Base-by-base conservation (phyloP, 2,329 filamentous ascomycete species). In the Fusarium stilboides region DNA sequence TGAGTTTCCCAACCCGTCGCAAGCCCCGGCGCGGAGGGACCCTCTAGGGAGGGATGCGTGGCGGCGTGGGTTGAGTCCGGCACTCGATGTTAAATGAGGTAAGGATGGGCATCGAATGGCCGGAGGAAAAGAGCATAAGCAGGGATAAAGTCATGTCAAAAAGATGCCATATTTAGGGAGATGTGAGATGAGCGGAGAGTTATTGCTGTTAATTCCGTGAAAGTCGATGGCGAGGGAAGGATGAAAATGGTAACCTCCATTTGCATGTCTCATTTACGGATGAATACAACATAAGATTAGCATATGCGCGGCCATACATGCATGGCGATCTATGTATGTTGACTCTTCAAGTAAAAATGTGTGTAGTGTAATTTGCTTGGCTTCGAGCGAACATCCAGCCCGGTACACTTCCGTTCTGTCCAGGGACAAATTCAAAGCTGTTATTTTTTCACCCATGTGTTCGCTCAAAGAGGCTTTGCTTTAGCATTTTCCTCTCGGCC, bases 11-110 rank as follows among this genome's bases (percentile, higher is more conserved):
- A 69, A 58, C 45, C 62, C 20, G 50, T 58, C 43, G 19, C 52
- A 46, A 62, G 42, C 50, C 36, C 60, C 51, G 55, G 51, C 44
- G 60, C 61, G 63, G 51, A 61, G 51, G 36, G 33, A 68, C 62
- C 58, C 54, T 58, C 46, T 62, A 65, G 50, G 69, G 58, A 65
- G 50, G 69, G 58, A 64, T 70, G 65, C 49, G 47, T 68, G 66
- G 69, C 53, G 56, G 49, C 58, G 54, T 65, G 51, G 46, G 59
- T 60, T 57, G 45, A 50, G 54, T 26, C 50, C 63, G 55, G 54
- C 47, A 65, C 24, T 70, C 42, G 24, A 57, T 33, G 36, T 57
- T 61, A 31, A 61, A 65, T 56, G 14, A 53, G 63, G 62, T 39
- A 68, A 52, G 43, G 57, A 68, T 64, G 28, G 40, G 36, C 66